Percentiles rank a stretch among this genome's conserved stretches.
These are phyloP conservation scores for Blepharisma japonicum DNA, from an alignment of 73 alveolate genomes.

Conservation along the genomic window DNA sequence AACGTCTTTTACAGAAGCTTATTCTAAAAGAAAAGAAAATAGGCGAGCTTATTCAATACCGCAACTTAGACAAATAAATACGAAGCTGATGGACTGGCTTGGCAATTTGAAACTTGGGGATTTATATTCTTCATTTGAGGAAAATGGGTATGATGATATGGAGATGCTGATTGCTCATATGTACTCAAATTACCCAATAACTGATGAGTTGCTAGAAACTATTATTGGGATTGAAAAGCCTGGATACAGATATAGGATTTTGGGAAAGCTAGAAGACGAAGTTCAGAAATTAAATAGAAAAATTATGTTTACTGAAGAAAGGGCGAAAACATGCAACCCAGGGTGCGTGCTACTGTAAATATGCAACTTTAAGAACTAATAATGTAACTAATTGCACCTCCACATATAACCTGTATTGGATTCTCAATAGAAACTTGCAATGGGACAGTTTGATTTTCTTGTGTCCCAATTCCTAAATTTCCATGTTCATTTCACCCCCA, in stretches of 20 bases:
- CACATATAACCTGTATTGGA: background rate
- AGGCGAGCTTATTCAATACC: too few species aligned
- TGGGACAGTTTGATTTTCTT: background rate
- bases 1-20: too few species aligned
- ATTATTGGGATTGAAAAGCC: background rate
- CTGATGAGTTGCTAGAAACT: background rate
- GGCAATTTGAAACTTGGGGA: too few species aligned
- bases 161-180: background rate
- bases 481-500: conserved; percentile 30
- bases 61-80: too few species aligned
- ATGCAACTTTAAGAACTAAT: too few species aligned
- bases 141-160: conserved; percentile 7
- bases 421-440: background rate
- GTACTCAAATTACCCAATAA: background rate
- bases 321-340: too few species aligned
- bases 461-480: background rate
- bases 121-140: too few species aligned
- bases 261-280: conserved; percentile 14
- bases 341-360: too few species aligned
- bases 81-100: too few species aligned
- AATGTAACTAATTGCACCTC: conserved; percentile 20
- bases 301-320: too few species aligned
- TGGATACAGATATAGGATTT: conserved; percentile 16
- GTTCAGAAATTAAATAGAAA: too few species aligned
- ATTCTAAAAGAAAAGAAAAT: too few species aligned